phyloP scores from a whole-genome alignment of 176 grass and related monocot species.

The Oryza meyeriana region DNA sequence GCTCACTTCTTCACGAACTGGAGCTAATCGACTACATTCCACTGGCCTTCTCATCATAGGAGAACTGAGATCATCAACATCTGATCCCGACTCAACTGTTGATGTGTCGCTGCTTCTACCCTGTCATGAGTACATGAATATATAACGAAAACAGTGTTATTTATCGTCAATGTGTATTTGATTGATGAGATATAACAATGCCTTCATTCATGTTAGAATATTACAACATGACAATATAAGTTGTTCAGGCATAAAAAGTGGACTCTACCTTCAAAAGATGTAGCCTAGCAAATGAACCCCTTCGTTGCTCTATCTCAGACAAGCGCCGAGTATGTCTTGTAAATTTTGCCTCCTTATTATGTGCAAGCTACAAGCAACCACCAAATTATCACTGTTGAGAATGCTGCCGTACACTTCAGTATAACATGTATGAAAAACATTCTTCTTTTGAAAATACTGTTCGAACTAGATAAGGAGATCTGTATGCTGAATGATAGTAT shows the following conservation, averaged over 20 bases:
- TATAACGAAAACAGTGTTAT: background rate
- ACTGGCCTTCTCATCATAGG: slow-evolving; percentile 54
- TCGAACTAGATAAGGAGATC: background rate
- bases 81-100: slow-evolving; percentile 82
- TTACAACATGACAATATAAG: background rate
- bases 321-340: slow-evolving; percentile 67
- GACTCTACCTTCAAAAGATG: slow-evolving; percentile 63
- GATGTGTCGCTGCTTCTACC: slow-evolving; percentile 81
- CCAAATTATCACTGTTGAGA: background rate
- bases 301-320: slow-evolving; percentile 67
- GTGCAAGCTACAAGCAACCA: slow-evolving; percentile 56
- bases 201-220: background rate
- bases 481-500: background rate
- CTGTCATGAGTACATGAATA: slow-evolving; percentile 37
- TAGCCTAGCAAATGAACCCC: slow-evolving; percentile 54
- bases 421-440: background rate
- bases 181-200: background rate
- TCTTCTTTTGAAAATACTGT: background rate
- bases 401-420: background rate
- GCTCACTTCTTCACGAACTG: slow-evolving; percentile 84
- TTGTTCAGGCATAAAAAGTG: background rate
- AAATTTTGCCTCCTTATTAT: slow-evolving; percentile 54
- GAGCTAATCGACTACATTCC: slow-evolving; percentile 72
- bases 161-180: background rate
- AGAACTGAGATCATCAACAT: slow-evolving; percentile 79